Base-by-base conservation (phyloP, 352 stramenopile species). In the Blastocystis sp. region DNA sequence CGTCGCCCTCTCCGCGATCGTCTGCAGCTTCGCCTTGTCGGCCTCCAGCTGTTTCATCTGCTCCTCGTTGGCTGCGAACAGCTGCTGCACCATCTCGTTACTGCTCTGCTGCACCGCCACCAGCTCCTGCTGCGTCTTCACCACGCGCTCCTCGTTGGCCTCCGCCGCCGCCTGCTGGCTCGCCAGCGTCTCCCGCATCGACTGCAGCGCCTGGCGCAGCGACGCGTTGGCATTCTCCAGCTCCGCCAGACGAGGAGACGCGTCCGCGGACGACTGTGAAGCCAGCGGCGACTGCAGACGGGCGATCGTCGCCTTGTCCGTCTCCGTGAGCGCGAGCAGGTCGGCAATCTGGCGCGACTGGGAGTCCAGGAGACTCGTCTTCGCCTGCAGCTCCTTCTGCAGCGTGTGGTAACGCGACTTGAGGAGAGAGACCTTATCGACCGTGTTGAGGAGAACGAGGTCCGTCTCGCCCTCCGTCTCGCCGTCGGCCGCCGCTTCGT, bases 91-190 rank as follows among this genome's bases (percentile, higher is more conserved):
- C 34, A 53, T 76, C 38, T 76, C 64, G 24, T 29, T 76, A 34
- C 36, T 76, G 29, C 64, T 76, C 11, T 32, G 38, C 64, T 76
- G 64, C 38, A 76, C 64, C 0, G 21, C 38, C 64, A 76, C 64
- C 64, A 76, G 38, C n/a, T 76, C 64, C 32, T 53, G 16, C 64
- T 76, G 64, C 64, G 53, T 38, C 46, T 56, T 29, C 64, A 76
- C 64, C 46, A 76, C 14, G 18, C 46, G 64, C 21, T 18, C 46
- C 46, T 76, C 64, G n/a, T 14, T 56, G 27, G 16, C 64, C 11
- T 76, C 40, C 38, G 32, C 38, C 2, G 16, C 27, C 38, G 9
- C 14, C 64, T 76, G 38, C 64, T 76, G 36, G 21, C 53, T 24
- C n/a, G 53, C 36, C 32, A 76, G 14, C 1, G 11, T 76, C 44